Percentiles rank a stretch among this genome's conserved stretches.
Evolutionary conservation across 2,329 filamentous ascomycete genomes (phyloP).

Genomic region (Metarhizium robertsii): DNA sequence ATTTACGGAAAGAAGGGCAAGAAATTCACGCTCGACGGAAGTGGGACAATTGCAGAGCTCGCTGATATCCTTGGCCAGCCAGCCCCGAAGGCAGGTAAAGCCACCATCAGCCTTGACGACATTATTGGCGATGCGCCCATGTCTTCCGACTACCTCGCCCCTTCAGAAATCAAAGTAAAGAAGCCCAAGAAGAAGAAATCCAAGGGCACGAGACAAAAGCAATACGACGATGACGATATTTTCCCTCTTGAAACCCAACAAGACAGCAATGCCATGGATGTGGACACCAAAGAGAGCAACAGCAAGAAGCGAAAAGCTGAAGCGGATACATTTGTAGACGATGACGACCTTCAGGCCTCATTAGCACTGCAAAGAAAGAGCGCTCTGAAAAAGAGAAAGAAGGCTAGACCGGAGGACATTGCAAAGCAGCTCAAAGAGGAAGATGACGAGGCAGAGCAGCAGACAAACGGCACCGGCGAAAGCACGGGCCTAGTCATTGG

Average conservation of each 20-base stretch:
- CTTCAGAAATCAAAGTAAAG: slow-evolving; percentile 82
- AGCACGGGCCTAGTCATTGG: slow-evolving; percentile 74
- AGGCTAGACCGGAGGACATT: slow-evolving; percentile 75
- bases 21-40: slow-evolving; percentile 75
- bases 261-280: slow-evolving; percentile 57
- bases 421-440: slow-evolving; percentile 68
- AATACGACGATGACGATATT: slow-evolving; percentile 53
- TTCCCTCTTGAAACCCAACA: slow-evolving; percentile 33
- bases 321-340: slow-evolving; percentile 68
- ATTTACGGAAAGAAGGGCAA: slow-evolving; percentile 85
- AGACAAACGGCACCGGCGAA: slow-evolving; percentile 30
- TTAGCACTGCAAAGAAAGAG: slow-evolving; percentile 74
- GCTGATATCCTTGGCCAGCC: slow-evolving; percentile 45
- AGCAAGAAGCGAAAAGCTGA: slow-evolving; percentile 56
- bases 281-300: slow-evolving; percentile 49
- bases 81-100: slow-evolving; percentile 49
- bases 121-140: slow-evolving; percentile 37
- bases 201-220: slow-evolving; percentile 64
- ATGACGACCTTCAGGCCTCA: slow-evolving; percentile 84
- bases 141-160: slow-evolving; percentile 78
- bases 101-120: slow-evolving; percentile 74
- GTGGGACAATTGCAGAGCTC: slow-evolving; percentile 59
- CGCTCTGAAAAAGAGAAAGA: slow-evolving; percentile 88
- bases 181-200: slow-evolving; percentile 92
- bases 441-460: slow-evolving; percentile 37